phyloP scores from a whole-genome alignment of 768 basidiomycete species.

The Mycena belliarum region DNA sequence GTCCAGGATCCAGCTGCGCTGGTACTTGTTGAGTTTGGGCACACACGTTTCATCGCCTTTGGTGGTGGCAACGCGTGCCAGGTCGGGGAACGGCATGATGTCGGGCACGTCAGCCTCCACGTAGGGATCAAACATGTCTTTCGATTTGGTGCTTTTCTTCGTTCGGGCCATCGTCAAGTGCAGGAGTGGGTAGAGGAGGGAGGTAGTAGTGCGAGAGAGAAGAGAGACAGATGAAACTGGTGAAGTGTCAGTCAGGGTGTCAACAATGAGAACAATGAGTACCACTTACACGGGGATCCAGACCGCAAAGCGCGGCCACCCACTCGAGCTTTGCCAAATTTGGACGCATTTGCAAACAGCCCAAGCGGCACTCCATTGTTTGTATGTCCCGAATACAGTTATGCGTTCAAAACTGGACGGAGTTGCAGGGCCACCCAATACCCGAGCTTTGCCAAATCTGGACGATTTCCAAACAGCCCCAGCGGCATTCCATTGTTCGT shows the following conservation, averaged over 20 bases:
- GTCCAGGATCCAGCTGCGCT: slow-evolving; percentile 7
- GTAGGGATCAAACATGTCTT: slow-evolving; percentile 8
- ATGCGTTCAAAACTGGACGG: no score
- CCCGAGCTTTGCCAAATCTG: no score
- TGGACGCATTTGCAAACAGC: no score
- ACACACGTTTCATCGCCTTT: neutral
- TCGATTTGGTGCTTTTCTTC: neutral
- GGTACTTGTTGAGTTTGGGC: slow-evolving; percentile 6
- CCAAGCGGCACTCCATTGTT: no score
- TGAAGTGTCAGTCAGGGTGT: neutral
- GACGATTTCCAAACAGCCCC: no score
- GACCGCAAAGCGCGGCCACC: no score
- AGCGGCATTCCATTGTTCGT: no score
- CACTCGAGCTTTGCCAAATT: no score
- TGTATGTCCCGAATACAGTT: no score
- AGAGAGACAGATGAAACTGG: neutral
- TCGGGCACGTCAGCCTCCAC: neutral
- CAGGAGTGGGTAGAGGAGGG: neutral
- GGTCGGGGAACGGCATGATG: slow-evolving; percentile 7
- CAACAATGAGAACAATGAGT: no score
- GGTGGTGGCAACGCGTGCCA: neutral
- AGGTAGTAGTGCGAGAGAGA: neutral
- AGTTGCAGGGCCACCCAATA: no score
- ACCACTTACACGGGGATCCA: no score
- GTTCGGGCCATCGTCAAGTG: neutral